These are phyloP conservation scores for Dryadomyces quercus-mongolicae DNA, from an alignment of 2,329 filamentous ascomycete species.

Conservation along the genomic window DNA sequence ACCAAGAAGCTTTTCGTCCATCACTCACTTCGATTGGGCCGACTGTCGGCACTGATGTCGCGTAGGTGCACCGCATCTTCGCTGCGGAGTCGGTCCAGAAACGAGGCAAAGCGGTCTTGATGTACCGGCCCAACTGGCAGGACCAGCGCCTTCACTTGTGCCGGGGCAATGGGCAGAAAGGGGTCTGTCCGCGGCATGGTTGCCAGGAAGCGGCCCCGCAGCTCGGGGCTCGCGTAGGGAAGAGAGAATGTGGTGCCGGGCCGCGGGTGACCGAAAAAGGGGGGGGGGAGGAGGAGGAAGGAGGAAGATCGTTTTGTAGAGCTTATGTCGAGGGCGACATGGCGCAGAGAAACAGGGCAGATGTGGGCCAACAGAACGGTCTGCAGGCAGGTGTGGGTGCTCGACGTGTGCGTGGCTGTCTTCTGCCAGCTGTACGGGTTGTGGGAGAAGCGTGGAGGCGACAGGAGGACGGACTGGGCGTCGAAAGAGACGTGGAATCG, in stretches of 20 bases:
- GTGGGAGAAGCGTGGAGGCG: background rate
- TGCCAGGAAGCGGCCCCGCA: background rate
- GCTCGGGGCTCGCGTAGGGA: background rate
- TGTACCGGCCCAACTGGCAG: slow-evolving; percentile 81
- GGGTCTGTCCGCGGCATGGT: slow-evolving; percentile 48
- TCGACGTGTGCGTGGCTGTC: background rate
- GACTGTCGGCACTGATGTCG: slow-evolving; percentile 74
- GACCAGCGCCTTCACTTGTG: slow-evolving; percentile 77
- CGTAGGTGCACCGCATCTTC: slow-evolving; percentile 75
- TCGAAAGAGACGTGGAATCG: too few species aligned
- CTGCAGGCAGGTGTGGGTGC: background rate
- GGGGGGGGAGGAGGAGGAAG: background rate
- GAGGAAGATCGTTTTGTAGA: background rate
- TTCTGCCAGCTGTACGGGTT: background rate
- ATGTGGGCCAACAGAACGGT: background rate
- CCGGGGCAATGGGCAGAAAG: slow-evolving; percentile 81
- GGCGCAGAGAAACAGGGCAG: background rate
- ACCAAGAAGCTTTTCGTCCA: accelerated
- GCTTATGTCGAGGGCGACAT: slow-evolving; percentile 4
- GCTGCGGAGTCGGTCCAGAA: slow-evolving; percentile 63
- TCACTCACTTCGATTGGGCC: slow-evolving; percentile 69
- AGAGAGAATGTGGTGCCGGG: background rate
- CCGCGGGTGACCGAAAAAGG: background rate
- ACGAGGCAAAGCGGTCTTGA: slow-evolving; percentile 64
- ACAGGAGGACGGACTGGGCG: background rate